phyloP scores from a whole-genome alignment of 306 rosid genomes.

The Pterocarpus macrocarpus region DNA sequence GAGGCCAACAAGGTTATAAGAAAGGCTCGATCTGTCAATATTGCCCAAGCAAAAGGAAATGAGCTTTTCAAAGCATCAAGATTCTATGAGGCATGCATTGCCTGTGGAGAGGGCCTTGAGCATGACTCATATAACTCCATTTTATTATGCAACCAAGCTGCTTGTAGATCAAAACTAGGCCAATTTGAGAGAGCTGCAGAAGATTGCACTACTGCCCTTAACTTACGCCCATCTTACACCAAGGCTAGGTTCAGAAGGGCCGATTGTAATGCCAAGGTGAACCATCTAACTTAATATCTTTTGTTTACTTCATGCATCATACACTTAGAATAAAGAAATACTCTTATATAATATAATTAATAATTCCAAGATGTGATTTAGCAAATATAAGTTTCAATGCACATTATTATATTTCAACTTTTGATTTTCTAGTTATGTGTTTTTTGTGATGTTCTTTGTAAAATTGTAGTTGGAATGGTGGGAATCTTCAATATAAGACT shows the following conservation, averaged over 20 bases:
- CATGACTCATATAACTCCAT: conserved; percentile 74
- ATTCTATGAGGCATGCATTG: conserved; percentile 75
- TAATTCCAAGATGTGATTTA: not conserved
- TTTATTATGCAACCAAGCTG: conserved; percentile 81
- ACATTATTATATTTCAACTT: not conserved
- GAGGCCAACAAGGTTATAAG: conserved; percentile 59
- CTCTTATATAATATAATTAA: not conserved
- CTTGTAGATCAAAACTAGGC: conserved; percentile 73
- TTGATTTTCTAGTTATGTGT: conserved; percentile 3
- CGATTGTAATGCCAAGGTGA: conserved; percentile 80
- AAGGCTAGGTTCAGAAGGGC: conserved; percentile 89
- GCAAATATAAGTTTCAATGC: not conserved
- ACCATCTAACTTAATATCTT: not conserved
- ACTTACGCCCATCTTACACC: conserved; percentile 66
- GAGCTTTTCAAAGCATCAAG: conserved; percentile 65
- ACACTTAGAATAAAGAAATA: not conserved
- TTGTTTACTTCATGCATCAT: not conserved
- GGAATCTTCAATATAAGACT: conserved; percentile 82
- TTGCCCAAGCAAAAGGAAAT: conserved; percentile 74
- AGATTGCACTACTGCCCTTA: conserved; percentile 74
- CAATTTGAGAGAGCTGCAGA: conserved; percentile 68
- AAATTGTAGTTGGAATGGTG: conserved; percentile 72
- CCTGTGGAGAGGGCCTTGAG: conserved; percentile 78
- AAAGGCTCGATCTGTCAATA: conserved; percentile 55
- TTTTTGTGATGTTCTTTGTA: conserved; percentile 1